A percentile compares a stretch with the other conserved stretches of the same genome.
Conservation (phyloP, 345 rosid genomes). For the Salix koriyanagi region DNA sequence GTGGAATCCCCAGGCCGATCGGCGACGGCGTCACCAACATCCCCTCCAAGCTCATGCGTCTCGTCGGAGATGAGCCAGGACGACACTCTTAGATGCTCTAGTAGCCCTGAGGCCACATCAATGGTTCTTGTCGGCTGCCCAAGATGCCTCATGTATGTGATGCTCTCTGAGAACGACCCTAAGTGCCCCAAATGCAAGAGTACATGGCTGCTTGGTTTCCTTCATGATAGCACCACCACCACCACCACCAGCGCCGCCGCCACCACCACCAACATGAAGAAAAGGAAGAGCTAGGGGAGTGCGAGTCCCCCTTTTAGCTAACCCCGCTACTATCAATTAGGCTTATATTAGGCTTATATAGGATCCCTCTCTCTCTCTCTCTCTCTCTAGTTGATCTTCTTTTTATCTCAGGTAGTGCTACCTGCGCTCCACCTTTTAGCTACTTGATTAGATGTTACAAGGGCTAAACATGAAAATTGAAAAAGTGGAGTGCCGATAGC, state of each 20-base stretch:
- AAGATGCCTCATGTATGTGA: conserved; percentile 28
- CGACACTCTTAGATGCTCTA: conserved; percentile 36
- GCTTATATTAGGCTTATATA: conserved; percentile 19
- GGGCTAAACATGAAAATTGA: not conserved
- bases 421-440: conserved; percentile 51
- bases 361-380: not conserved
- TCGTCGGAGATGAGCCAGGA: conserved; percentile 74
- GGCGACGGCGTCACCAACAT: conserved; percentile 62
- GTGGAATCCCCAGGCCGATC: conserved; percentile 63
- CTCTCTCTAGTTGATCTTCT: not conserved
- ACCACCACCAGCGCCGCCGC: not conserved
- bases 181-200: conserved; percentile 30
- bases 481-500: conserved; percentile 49
- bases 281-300: conserved; percentile 32
- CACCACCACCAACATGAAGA: conserved; percentile 18
- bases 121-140: conserved; percentile 73
- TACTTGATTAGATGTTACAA: not conserved
- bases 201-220: conserved; percentile 22
- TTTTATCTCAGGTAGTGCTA: conserved; percentile 45
- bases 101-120: conserved; percentile 87
- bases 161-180: conserved; percentile 24
- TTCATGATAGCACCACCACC: conserved; percentile 9
- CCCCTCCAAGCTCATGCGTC: conserved; percentile 91
- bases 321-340: conserved; percentile 13
- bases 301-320: not conserved